Percentiles rank a stretch among this genome's conserved stretches.
These are phyloP conservation scores for Populus tremula DNA, from an alignment of 345 rosid genomes.

Conservation along the genomic window DNA sequence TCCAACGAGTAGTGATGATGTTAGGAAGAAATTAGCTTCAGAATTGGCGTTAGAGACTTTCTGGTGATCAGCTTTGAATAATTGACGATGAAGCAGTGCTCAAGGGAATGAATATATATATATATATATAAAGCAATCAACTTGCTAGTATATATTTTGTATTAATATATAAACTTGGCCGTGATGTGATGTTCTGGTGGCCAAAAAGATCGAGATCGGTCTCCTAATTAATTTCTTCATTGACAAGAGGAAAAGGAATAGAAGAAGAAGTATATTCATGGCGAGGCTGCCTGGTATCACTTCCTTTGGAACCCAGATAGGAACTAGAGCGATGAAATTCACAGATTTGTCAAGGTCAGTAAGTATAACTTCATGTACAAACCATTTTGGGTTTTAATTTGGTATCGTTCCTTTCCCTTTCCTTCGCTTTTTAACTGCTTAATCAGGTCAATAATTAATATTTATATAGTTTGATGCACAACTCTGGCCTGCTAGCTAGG, in stretches of 20 bases:
- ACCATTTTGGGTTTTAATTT: neutral
- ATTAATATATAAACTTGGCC: neutral
- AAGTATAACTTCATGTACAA: constrained; percentile 2
- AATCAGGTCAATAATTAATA: neutral
- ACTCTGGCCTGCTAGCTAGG: constrained; percentile 10
- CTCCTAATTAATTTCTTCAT: neutral
- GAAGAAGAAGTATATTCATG: neutral
- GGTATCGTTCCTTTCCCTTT: neutral
- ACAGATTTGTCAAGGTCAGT: constrained; percentile 9
- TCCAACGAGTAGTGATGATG: neutral
- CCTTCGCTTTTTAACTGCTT: neutral
- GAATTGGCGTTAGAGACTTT: neutral
- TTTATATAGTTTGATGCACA: neutral
- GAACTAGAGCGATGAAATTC: neutral
- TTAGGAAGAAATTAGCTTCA: neutral
- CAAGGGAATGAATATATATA: neutral
- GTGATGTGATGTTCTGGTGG: neutral
- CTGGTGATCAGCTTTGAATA: neutral
- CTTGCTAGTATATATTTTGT: neutral
- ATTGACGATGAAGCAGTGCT: neutral
- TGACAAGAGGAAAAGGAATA: neutral
- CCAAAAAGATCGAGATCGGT: neutral
- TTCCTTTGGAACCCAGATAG: neutral
- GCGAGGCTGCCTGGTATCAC: neutral
- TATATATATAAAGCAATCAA: neutral